Evolutionary conservation across 2,329 filamentous ascomycete genomes (phyloP).

Genomic region (Paecilomyces sp.): DNA sequence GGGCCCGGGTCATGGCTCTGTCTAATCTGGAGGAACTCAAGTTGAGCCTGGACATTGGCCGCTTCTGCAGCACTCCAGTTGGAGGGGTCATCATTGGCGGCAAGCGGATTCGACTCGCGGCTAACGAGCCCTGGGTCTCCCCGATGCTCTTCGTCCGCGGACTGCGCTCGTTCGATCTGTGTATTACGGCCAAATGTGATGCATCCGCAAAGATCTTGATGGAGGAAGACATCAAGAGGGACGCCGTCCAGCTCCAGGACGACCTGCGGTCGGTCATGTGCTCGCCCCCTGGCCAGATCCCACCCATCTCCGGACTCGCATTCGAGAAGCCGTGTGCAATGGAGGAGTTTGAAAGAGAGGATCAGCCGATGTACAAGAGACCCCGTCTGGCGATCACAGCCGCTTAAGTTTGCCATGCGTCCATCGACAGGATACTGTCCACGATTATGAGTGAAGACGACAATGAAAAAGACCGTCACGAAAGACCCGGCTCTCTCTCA

Average conservation of each 20-base stretch:
- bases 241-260: conserved; percentile 20
- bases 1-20: conserved; percentile 16
- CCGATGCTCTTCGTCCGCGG: conserved; percentile 23
- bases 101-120: conserved; percentile 16
- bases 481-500: no score
- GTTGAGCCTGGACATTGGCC: conserved; percentile 23
- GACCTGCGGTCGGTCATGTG: conserved; percentile 18
- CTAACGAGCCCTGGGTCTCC: conserved; percentile 20
- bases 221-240: conserved; percentile 17
- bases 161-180: conserved; percentile 23
- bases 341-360: conserved; percentile 1
- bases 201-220: conserved; percentile 16
- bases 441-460: no score
- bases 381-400: conserved; percentile 22
- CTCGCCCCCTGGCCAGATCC: conserved; percentile 5
- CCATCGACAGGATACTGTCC: no score
- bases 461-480: no score
- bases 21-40: conserved; percentile 12
- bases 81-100: conserved; percentile 12
- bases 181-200: conserved; percentile 27
- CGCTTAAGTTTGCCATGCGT: conserved; percentile 8
- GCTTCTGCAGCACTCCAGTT: conserved; percentile 15
- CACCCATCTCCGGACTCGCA: conserved; percentile 3
- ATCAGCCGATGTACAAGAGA: conserved; percentile 2
- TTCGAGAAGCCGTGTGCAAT: neutral